Conservation (phyloP, 345 rosid species). For the Eucalyptus cladocalyx region DNA sequence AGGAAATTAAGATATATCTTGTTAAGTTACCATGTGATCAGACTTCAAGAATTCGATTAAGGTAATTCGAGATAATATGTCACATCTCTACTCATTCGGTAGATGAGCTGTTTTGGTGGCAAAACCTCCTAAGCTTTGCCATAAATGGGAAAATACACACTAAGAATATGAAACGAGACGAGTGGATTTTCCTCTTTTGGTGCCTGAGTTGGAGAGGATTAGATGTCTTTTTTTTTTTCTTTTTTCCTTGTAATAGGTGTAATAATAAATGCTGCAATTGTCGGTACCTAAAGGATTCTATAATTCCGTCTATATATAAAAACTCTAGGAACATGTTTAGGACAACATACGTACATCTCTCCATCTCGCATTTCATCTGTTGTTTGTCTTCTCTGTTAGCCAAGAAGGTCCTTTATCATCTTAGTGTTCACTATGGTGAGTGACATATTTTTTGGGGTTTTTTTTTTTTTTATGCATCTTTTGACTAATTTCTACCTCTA, state of each 20-base stretch:
- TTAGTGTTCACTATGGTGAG: neutral
- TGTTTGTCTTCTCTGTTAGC: neutral
- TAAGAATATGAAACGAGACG: no score
- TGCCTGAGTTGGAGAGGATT: neutral
- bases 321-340: neutral
- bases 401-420: neutral
- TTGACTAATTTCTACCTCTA: neutral
- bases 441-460: neutral
- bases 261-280: neutral
- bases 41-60: neutral
- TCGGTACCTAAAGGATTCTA: neutral
- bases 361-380: neutral
- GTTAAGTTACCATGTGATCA: rapidly evolving
- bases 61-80: neutral
- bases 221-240: neutral
- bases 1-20: neutral
- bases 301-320: neutral
- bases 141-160: neutral
- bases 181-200: neutral
- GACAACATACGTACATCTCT: neutral
- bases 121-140: neutral
- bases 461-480: neutral
- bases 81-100: neutral
- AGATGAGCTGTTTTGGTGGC: neutral
- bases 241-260: neutral